Base-by-base conservation (phyloP, 2,329 filamentous ascomycete genomes). In the Ophiobolus disseminans region DNA sequence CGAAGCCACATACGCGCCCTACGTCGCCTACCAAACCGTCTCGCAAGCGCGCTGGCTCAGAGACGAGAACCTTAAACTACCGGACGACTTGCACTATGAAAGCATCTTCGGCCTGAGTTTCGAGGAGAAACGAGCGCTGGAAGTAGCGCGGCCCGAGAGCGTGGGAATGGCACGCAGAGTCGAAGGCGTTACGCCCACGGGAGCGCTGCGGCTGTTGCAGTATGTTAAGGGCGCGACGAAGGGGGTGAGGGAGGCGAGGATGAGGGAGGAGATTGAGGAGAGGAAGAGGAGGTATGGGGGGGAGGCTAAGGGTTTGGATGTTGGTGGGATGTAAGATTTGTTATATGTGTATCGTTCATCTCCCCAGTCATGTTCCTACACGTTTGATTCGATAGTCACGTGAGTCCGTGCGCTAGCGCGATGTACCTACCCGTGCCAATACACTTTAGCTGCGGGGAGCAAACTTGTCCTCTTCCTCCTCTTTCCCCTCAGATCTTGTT, bases 141-240 rank as follows among this genome's bases (percentile, higher is more conserved):
- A 83, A 49, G 76, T 79, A 2, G 88, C 90, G 1, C 78, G 84
- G 41, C 94, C 94, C 0, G 90, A 95, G 73, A 95, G 85, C 52
- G 79, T 99, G 17, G 93, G 90, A 0, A 94, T 97, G 80, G 93
- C 93, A 23, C 81, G 91, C 39, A 79, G 94, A 11, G 84, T 97
- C 9, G 94, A 99, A 73, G 93, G 93, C 2, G 80, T 81, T n/a
- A 82, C 80, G 50, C 78, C 80, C 1, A 69, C 73, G 22, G 80
- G 79, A 0, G 77, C 78, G 20, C 55, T 82, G 56, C 65, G 83
- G 45, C 67, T 94, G 53, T 73, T 93, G 48, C 79, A 78, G 19
- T 82, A 83, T 68, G 85, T 91, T n/a, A 78, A 77, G 57, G 76
- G 74, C 2, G 69, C 64, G 23, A 70, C 70, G 48, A 69, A 60